These are phyloP conservation scores for Trichoderma sp. DNA, from an alignment of 2,329 filamentous ascomycete species.

Conservation along the genomic window DNA sequence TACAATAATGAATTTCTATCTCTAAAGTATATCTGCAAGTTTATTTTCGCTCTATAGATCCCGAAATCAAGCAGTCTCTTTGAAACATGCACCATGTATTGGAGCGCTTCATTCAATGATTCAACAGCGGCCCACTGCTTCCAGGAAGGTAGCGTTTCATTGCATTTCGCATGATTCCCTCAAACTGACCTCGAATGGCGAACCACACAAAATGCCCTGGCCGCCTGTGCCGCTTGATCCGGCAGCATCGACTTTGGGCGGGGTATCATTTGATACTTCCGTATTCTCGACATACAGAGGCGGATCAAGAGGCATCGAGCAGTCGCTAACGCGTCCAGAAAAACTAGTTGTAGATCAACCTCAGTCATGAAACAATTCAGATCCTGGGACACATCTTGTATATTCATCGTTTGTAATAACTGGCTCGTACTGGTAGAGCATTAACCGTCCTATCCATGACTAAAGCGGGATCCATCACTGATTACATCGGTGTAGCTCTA, in stretches of 20 bases:
- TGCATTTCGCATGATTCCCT: neutral
- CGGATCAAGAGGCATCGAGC: neutral
- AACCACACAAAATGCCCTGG: neutral
- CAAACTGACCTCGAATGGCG: neutral
- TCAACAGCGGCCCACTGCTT: neutral
- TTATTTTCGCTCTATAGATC: too few species aligned
- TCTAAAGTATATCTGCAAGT: too few species aligned
- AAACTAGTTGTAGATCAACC: neutral
- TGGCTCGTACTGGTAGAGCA: neutral
- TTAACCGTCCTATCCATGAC: neutral
- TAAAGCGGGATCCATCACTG: neutral
- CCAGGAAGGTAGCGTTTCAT: neutral
- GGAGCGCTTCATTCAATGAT: neutral
- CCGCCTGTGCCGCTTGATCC: neutral
- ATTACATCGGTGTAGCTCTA: neutral
- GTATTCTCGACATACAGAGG: neutral
- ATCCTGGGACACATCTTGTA: neutral
- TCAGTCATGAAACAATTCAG: neutral
- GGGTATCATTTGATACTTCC: neutral
- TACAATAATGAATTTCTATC: too few species aligned
- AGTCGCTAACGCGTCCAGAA: neutral
- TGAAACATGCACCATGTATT: neutral
- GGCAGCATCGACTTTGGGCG: neutral
- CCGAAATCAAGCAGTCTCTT: too few species aligned
- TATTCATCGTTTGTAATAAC: neutral